Conservation (phyloP, 2,329 filamentous ascomycete species). For the Pseudogymnoascus sp. region DNA sequence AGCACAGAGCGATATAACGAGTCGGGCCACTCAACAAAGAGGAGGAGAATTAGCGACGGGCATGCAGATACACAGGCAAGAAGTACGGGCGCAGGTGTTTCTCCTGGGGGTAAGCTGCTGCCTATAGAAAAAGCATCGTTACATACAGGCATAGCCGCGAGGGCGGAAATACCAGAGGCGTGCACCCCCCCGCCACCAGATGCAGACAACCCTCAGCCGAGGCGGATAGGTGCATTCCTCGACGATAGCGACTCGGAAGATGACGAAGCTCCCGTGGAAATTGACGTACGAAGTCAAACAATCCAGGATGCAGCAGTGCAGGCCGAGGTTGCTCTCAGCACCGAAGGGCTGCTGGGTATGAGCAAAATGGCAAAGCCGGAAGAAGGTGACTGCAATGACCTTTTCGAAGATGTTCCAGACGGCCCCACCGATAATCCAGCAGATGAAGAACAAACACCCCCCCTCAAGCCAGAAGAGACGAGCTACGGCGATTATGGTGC, state of each 20-base stretch:
- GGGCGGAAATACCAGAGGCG: not conserved
- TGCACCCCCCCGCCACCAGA: conserved; percentile 19
- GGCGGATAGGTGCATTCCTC: conserved; percentile 55
- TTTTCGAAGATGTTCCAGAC: conserved; percentile 16
- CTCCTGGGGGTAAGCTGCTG: not conserved
- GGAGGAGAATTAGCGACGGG: conserved; percentile 32
- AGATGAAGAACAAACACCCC: conserved; percentile 29
- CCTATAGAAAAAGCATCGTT: conserved; percentile 19
- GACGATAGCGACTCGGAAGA: conserved; percentile 60
- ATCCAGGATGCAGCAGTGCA: conserved; percentile 16
- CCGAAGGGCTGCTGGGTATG: conserved; percentile 14
- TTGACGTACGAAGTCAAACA: conserved; percentile 17
- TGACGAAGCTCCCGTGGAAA: conserved; percentile 23
- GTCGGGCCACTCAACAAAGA: conserved; percentile 32
- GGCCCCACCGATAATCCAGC: conserved; percentile 19
- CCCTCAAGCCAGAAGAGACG: conserved; percentile 44
- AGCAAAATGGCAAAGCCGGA: conserved; percentile 17
- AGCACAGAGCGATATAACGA: conserved; percentile 36
- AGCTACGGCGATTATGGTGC: conserved; percentile 44
- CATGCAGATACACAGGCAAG: not conserved
- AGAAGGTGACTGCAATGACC: conserved; percentile 15
- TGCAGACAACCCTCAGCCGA: conserved; percentile 26
- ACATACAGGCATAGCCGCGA: conserved; percentile 21
- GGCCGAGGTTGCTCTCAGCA: conserved; percentile 17
- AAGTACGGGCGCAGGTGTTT: not conserved